A percentile compares a stretch with the other conserved stretches of the same genome.
Evolutionary conservation across 768 basidiomycete species (phyloP).

Genomic region (Leccinum boreale): DNA sequence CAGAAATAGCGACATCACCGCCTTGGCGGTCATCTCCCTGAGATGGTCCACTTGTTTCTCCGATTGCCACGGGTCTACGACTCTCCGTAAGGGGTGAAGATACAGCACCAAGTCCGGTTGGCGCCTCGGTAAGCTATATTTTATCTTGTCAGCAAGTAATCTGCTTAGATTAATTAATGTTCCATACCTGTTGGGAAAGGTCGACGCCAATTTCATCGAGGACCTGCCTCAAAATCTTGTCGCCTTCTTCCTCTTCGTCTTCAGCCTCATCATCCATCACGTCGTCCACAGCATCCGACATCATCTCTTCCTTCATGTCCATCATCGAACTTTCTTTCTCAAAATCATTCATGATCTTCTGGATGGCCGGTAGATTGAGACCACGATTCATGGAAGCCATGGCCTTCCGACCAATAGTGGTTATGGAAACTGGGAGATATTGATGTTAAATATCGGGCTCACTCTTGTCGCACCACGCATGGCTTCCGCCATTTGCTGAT

Average conservation of each 20-base stretch:
- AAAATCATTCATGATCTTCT: conserved; percentile 96
- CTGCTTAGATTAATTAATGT: background rate
- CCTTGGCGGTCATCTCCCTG: conserved; percentile 38
- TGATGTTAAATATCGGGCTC: conserved; percentile 29
- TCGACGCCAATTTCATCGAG: conserved; percentile 95
- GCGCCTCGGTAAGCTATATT: conserved; percentile 76
- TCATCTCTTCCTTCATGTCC: conserved; percentile 99
- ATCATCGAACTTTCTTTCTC: conserved; percentile 96
- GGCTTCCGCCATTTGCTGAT: conserved; percentile 99
- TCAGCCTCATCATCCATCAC: conserved; percentile 91
- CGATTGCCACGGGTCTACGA: conserved; percentile 83
- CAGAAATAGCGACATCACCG: conserved; percentile 48
- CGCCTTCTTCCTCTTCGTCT: conserved; percentile 94
- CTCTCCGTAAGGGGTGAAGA: conserved; percentile 59
- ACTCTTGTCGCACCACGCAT: conserved; percentile 98
- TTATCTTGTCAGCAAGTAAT: conserved; percentile 9
- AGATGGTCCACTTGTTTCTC: conserved; percentile 45
- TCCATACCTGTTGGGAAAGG: conserved; percentile 75
- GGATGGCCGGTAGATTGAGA: conserved; percentile 91
- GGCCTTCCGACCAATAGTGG: conserved; percentile 51
- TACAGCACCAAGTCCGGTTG: conserved; percentile 62
- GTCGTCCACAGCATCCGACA: conserved; percentile 97
- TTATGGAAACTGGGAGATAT: conserved; percentile 1
- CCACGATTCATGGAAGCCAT: conserved; percentile 98
- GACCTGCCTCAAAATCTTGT: conserved; percentile 93